phyloP scores from a whole-genome alignment of 2,329 filamentous ascomycete species.

The Domatiomyces globalis region DNA sequence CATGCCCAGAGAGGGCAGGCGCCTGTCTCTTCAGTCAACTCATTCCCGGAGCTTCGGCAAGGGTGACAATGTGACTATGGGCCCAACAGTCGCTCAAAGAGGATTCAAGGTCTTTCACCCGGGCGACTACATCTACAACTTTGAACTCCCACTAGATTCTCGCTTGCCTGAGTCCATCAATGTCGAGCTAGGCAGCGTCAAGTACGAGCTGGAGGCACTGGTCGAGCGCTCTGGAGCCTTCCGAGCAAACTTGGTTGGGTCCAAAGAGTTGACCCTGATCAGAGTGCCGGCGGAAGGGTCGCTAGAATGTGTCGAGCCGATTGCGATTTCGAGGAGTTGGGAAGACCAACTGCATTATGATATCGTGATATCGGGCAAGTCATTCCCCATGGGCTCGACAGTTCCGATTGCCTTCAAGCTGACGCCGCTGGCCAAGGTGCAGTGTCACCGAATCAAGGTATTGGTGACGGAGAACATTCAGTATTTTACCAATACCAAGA shows the following conservation, averaged over 20 bases:
- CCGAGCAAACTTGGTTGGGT: constrained; percentile 70
- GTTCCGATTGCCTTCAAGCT: constrained; percentile 91
- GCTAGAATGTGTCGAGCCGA: constrained; percentile 79
- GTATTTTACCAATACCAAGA: constrained; percentile 76
- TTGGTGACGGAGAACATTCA: constrained; percentile 82
- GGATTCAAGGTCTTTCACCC: constrained; percentile 78
- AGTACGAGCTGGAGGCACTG: constrained; percentile 73
- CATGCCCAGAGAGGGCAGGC: constrained; percentile 42
- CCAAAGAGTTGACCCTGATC: constrained; percentile 69
- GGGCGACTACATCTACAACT: constrained; percentile 59
- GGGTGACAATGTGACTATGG: constrained; percentile 47
- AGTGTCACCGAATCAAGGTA: constrained; percentile 84
- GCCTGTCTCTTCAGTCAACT: constrained; percentile 63
- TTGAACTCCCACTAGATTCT: constrained; percentile 69
- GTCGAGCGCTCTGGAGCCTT: constrained; percentile 81
- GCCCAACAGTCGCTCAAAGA: constrained; percentile 51
- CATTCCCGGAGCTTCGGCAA: constrained; percentile 77
- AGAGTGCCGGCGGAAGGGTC: constrained; percentile 77
- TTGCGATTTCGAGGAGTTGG: constrained; percentile 86
- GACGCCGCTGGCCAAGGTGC: constrained; percentile 81
- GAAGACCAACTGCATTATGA: constrained; percentile 93
- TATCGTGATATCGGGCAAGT: constrained; percentile 90
- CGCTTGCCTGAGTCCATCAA: constrained; percentile 71
- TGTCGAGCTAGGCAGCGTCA: constrained; percentile 71
- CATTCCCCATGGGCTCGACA: constrained; percentile 73